Base-by-base conservation (phyloP, 1,284 basidiomycete species). In the Puccinia horiana region DNA sequence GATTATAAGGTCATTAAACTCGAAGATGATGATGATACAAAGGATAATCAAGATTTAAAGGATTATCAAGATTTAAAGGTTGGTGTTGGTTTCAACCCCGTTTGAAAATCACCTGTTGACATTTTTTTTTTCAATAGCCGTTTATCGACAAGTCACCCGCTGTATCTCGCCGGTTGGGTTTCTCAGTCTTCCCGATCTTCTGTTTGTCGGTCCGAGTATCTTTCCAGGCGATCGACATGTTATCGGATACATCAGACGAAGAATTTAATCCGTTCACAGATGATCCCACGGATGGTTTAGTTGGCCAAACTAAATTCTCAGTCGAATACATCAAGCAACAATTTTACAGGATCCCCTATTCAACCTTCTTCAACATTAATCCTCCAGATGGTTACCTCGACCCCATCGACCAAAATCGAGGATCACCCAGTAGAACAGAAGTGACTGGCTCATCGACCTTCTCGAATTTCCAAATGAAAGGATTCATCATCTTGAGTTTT, bases 71-170 rank as follows among this genome's bases (percentile, higher is more conserved):
- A 75, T 8, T n/a, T 76, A 12, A 42, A 63, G 35, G n/a, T n/a
- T n/a, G n/a, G n/a, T n/a, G 74, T 61, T 76, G 65, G 63, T 81
- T 32, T 26, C n/a, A 9, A 37, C 77, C 32, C 58, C 49, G 3
- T 56, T 74, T 72, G 47, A 65, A 49, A 18, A 44, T 70, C 49
- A 73, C 23, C 18, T 52, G 20, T 84, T 70, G 42, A 49, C n/a
- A 29, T 47, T n/a, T 82, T 83, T 47, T 75, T 81, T 58, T 65
- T 20, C n/a, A 32, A 85, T 93, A 96, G 73, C 87, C 93, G 0
- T 95, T 97, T 83, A 94, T 98, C 29, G 96, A 99, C 86, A 95
- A 98, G 86, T 95, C 95, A 2, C 96, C 96, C 0, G 90, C 96
- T 14, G 95, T 98, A 44, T 93, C 95, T 0, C 92, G 96, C 1